A percentile compares a stretch with the other conserved stretches of the same genome.
Evolutionary conservation across 768 basidiomycete genomes (phyloP).

Genomic region (Suillus americanus): DNA sequence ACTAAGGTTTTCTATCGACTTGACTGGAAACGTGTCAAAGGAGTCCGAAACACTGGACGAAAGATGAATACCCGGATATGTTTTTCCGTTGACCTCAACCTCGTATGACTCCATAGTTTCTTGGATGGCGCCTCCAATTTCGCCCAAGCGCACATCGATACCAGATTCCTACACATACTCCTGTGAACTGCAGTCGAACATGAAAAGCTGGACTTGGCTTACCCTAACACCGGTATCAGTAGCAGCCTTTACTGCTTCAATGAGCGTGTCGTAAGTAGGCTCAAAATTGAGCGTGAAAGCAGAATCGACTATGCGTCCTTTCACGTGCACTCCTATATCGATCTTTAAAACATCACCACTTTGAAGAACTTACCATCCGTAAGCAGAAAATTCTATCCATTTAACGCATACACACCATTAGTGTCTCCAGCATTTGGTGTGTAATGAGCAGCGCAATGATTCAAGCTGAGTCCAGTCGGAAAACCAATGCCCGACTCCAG

Average conservation of each 20-base stretch:
- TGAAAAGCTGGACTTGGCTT: slow-evolving; percentile 13
- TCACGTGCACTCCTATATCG: slow-evolving; percentile 96
- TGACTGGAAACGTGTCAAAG: slow-evolving; percentile 53
- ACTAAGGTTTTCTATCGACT: slow-evolving; percentile 89
- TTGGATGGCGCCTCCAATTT: slow-evolving; percentile 89
- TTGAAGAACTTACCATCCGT: slow-evolving; percentile 62
- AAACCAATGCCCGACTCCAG: slow-evolving; percentile 89
- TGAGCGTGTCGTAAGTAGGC: slow-evolving; percentile 82
- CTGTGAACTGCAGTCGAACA: slow-evolving; percentile 6
- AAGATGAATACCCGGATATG: slow-evolving; percentile 61
- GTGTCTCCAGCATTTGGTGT: slow-evolving; percentile 94
- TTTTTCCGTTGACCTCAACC: slow-evolving; percentile 86
- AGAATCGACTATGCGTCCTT: slow-evolving; percentile 92
- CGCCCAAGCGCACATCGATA: slow-evolving; percentile 92
- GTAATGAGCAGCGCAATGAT: slow-evolving; percentile 96
- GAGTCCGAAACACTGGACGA: neutral
- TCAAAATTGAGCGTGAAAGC: slow-evolving; percentile 93
- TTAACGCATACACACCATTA: slow-evolving; percentile 48
- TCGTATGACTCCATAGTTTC: slow-evolving; percentile 99
- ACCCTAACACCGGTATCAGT: slow-evolving; percentile 91
- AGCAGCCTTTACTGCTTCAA: slow-evolving; percentile 92
- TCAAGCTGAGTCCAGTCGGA: slow-evolving; percentile 92
- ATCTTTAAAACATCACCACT: slow-evolving; percentile 91
- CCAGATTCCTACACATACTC: slow-evolving; percentile 71
- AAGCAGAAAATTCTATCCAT: slow-evolving; percentile 7